Evolutionary conservation across 768 basidiomycete species (phyloP), one percentile per base, ranked within the genome.

Genomic region (Sporobolomyces pararoseus): DNA sequence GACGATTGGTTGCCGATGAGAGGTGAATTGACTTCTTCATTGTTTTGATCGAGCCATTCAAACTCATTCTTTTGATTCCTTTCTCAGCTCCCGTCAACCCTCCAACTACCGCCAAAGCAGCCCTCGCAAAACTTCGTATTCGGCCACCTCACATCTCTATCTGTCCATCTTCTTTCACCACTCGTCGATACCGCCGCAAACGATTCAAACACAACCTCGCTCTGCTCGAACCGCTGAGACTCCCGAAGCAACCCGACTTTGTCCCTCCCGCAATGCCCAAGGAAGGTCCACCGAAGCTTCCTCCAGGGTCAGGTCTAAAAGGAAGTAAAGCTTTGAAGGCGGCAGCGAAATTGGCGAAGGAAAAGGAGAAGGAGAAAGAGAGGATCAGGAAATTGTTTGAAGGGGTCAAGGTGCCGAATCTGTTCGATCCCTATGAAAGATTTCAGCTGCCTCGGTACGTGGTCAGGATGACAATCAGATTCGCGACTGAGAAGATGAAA

Each of bases 251-350:
- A 1, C 57, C 68, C 10, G 23, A 25, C 14, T 74, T 67, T 52
- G 53, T 65, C 27, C 58, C 72, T 17, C 72, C 72, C 29, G 68
- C 68, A 21, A 52, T 52, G 39, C 66, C 62, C 1, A 54, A 57
- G 2, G 62, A 64, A 44, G 72, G 72, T 17, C 72, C 72, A 4
- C 68, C 68, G 12, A 66, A 66, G 4, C 58, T 74, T 7, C 68
- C 72, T 14, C 72, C 72, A 6, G 72, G 72, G 0, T 70, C 68
- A 17, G 69, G 68, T 5, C 46, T 70, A 13, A 74, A 74, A 52
- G 72, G 72, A 25, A 74, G 72, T 58, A 66, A 67, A 47, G 72
- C 72, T 10, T 63, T 74, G 37, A 74, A 74, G 52, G 68, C 68
- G 29, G 72, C 72, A 42, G 70, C 64, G 62, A 74, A 74, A 58